These are phyloP conservation scores for Teunomyces lycoperdinae DNA, from an alignment of 805 yeast species.

Conservation along the genomic window DNA sequence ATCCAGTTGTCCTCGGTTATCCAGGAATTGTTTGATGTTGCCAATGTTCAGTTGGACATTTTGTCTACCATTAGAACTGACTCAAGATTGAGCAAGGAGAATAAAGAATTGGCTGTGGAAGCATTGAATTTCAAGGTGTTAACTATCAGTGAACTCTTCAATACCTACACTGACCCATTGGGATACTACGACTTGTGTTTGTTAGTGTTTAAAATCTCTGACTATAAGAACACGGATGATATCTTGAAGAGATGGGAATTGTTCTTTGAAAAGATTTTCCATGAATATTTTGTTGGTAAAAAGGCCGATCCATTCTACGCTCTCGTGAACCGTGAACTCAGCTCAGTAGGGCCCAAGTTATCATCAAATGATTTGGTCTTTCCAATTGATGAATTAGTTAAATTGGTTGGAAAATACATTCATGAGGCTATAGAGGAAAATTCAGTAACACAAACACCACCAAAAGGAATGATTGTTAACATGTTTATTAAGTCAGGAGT, in stretches of 20 bases:
- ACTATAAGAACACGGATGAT: constrained; percentile 80
- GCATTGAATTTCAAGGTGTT: constrained; percentile 63
- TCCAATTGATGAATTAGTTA: constrained; percentile 70
- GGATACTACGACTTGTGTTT: constrained; percentile 84
- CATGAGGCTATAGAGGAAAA: constrained; percentile 34
- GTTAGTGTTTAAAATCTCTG: constrained; percentile 76
- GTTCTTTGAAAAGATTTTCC: constrained; percentile 51
- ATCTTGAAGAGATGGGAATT: constrained; percentile 78
- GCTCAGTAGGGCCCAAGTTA: constrained; percentile 59
- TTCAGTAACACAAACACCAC: constrained; percentile 30
- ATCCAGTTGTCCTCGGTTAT: constrained; percentile 65
- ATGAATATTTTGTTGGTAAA: constrained; percentile 25
- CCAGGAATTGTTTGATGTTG: constrained; percentile 80
- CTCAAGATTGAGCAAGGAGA: constrained; percentile 44
- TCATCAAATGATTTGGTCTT: constrained; percentile 72
- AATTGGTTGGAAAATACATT: constrained; percentile 58
- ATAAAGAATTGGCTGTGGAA: constrained; percentile 48
- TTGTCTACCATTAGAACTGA: constrained; percentile 50
- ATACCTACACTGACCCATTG: constrained; percentile 81
- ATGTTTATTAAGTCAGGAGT: constrained; percentile 65
- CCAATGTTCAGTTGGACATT: constrained; percentile 76
- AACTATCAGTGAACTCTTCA: constrained; percentile 75
- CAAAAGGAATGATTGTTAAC: constrained; percentile 58
- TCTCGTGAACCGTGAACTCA: constrained; percentile 36
- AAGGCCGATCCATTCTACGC: constrained; percentile 39